Evolutionary conservation across 164 flowering plant species (phyloP).

Genomic region (Tetracentron sinense): DNA sequence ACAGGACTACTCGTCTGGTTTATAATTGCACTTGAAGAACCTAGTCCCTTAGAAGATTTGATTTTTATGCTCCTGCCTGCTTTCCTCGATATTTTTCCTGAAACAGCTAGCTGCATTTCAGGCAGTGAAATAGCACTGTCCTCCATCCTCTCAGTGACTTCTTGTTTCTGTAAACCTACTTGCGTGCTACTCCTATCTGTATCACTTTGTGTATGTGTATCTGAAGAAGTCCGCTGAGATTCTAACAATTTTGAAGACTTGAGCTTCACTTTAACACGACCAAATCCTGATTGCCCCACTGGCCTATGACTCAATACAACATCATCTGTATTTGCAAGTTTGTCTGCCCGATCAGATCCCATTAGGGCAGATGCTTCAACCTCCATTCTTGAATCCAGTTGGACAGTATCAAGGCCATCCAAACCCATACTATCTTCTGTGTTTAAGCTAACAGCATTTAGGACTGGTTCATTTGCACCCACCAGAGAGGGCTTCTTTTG

Average conservation of each 20-base stretch:
- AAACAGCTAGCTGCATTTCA: slow-evolving; percentile 26
- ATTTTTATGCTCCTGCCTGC: slow-evolving; percentile 68
- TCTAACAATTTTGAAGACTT: slow-evolving; percentile 54
- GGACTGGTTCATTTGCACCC: slow-evolving; percentile 13
- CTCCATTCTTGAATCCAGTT: slow-evolving; percentile 39
- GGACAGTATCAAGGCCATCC: slow-evolving; percentile 36
- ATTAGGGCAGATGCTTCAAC: slow-evolving; percentile 42
- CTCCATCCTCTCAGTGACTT: slow-evolving; percentile 42
- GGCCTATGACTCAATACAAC: slow-evolving; percentile 36
- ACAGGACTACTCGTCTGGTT: slow-evolving; percentile 21
- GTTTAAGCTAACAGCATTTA: slow-evolving; percentile 17
- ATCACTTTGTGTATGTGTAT: slow-evolving; percentile 54
- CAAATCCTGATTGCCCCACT: slow-evolving; percentile 39
- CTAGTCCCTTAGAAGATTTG: slow-evolving; percentile 52
- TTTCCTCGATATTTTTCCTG: slow-evolving; percentile 40
- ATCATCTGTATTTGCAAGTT: slow-evolving; percentile 25
- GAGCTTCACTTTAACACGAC: slow-evolving; percentile 82
- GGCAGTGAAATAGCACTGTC: slow-evolving; percentile 54
- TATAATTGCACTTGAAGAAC: slow-evolving; percentile 28
- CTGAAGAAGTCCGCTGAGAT: slow-evolving; percentile 37
- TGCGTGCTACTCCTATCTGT: slow-evolving; percentile 56
- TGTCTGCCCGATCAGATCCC: slow-evolving; percentile 35
- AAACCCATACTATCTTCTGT: slow-evolving; percentile 40
- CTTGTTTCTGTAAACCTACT: slow-evolving; percentile 42
- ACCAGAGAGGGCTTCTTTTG: slow-evolving; percentile 28